These are phyloP conservation scores for Cicer bijugum DNA, from an alignment of 306 rosid genomes.

Conservation along the genomic window DNA sequence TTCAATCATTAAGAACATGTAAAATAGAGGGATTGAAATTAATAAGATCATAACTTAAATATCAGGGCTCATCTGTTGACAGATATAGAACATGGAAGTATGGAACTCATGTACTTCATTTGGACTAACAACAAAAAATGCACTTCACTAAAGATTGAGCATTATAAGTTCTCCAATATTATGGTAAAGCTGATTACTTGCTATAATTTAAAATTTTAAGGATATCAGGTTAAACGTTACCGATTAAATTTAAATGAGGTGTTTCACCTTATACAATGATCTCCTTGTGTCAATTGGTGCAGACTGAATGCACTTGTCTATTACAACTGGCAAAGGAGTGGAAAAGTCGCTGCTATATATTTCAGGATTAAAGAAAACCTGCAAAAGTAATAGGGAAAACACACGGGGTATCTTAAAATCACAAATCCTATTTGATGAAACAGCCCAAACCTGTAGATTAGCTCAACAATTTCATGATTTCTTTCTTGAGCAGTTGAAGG, in stretches of 20 bases:
- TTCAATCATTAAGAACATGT: constrained; percentile 11
- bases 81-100: constrained; percentile 6
- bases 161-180: constrained; percentile 21
- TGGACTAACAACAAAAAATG: constrained; percentile 35
- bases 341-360: constrained; percentile 78
- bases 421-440: constrained; percentile 9
- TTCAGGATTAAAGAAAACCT: constrained; percentile 99
- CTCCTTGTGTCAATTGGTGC: constrained; percentile 98
- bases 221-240: constrained; percentile 24
- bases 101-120: background rate
- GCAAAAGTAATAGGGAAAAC: constrained; percentile 40
- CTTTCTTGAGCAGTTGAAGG: constrained; percentile 23
- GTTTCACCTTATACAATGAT: constrained; percentile 86
- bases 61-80: constrained; percentile 4
- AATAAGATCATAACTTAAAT: constrained; percentile 13
- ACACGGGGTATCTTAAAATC: constrained; percentile 18
- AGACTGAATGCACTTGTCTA: constrained; percentile 97
- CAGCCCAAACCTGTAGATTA: constrained; percentile 11
- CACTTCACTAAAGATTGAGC: constrained; percentile 10
- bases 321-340: constrained; percentile 87
- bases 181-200: background rate
- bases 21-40: constrained; percentile 18
- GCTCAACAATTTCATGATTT: constrained; percentile 39
- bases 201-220: background rate
- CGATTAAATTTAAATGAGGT: constrained; percentile 14